Evolutionary conservation across 2,329 filamentous ascomycete genomes (phyloP).

Genomic region (Laburnicola sp.): DNA sequence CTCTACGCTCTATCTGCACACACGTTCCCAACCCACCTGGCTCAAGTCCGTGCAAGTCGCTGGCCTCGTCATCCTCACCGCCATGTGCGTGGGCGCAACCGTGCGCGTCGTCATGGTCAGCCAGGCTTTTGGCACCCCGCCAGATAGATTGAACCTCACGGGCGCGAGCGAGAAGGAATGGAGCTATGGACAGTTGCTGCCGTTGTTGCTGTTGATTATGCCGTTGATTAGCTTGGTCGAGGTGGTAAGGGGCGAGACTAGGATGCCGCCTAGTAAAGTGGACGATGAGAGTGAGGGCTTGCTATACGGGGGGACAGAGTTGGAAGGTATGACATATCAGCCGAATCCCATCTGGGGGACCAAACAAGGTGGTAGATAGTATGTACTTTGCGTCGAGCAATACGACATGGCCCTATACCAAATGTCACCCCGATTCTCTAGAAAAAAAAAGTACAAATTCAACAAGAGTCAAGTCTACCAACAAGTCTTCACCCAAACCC

Average conservation of each 20-base stretch:
- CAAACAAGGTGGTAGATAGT: background rate
- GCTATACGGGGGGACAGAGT: conserved; percentile 49
- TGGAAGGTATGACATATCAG: conserved; percentile 46
- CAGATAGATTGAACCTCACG: conserved; percentile 49
- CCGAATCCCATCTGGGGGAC: conserved; percentile 51
- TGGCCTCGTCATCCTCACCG: conserved; percentile 56
- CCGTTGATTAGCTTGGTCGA: conserved; percentile 64
- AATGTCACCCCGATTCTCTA: too few species aligned
- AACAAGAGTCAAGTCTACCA: too few species aligned
- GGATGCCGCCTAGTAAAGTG: conserved; percentile 48
- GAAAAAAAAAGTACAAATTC: too few species aligned
- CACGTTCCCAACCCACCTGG: conserved; percentile 55
- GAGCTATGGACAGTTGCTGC: conserved; percentile 66
- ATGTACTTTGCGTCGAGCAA: too few species aligned
- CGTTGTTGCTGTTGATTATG: conserved; percentile 62
- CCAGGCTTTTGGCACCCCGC: conserved; percentile 62
- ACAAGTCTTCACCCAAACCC: too few species aligned
- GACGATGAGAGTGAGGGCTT: conserved; percentile 41
- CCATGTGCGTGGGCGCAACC: conserved; percentile 62
- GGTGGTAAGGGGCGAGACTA: conserved; percentile 58
- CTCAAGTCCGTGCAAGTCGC: conserved; percentile 58
- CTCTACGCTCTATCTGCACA: conserved; percentile 67
- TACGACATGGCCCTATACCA: too few species aligned
- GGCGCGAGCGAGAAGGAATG: conserved; percentile 61
- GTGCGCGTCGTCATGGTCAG: conserved; percentile 60